Percentiles rank a stretch among this genome's conserved stretches.
Conservation (phyloP, 495 filamentous ascomycete species). For the Penicillium goetzii region DNA sequence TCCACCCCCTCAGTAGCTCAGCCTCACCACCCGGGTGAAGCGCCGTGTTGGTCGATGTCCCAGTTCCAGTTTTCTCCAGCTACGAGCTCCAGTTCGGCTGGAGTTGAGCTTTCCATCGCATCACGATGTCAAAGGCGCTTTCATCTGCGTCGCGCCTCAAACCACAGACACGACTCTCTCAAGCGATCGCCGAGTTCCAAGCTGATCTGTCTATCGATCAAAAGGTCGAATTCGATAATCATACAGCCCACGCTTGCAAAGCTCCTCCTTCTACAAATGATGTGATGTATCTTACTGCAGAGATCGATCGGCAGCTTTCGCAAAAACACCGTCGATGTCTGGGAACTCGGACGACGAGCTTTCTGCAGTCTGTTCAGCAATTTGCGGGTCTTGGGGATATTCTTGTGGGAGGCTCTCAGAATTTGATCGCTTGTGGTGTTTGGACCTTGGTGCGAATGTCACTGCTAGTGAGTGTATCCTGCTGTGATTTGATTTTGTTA, state of each 20-base stretch:
- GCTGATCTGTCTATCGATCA: neutral
- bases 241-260: neutral
- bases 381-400: slow-evolving; percentile 49
- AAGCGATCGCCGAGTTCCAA: neutral
- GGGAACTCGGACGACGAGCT: slow-evolving; percentile 45
- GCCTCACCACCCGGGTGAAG: neutral
- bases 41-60: neutral
- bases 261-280: neutral
- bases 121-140: neutral
- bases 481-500: neutral
- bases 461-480: slow-evolving; percentile 35
- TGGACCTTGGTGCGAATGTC: slow-evolving; percentile 48
- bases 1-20: neutral
- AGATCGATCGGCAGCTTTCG: neutral
- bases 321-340: slow-evolving; percentile 34
- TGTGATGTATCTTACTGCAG: neutral
- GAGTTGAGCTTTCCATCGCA: neutral
- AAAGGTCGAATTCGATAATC: neutral
- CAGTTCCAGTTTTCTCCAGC: neutral
- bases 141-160: neutral
- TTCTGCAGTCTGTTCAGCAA: slow-evolving; percentile 48
- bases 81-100: neutral
- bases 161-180: neutral
- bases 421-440: slow-evolving; percentile 49
- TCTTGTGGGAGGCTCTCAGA: slow-evolving; percentile 47